Base-by-base conservation (phyloP, 2,329 filamentous ascomycete genomes). In the Plenodomus tracheiphilus region DNA sequence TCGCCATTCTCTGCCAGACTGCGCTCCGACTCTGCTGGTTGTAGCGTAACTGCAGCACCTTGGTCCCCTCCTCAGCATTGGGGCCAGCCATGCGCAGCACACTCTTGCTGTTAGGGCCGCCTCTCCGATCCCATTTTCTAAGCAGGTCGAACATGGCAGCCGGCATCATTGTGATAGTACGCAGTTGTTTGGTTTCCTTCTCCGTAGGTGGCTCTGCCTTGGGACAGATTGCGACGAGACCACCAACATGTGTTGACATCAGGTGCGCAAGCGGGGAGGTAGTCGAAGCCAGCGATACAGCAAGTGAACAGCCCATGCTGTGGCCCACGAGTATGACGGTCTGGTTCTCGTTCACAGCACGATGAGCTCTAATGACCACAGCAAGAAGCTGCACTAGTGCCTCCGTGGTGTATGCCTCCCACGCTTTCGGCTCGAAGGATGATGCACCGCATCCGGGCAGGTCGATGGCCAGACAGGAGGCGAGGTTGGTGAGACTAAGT, bases 371-470 rank as follows among this genome's bases (percentile, higher is more conserved):
- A 50, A 97, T 91, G 25, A 91, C 83, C 1, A 78, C 80, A 47
- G 86, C 85, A 13, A 97, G 77, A 10, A 99, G 77, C 58, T 91
- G 87, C 3, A 83, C 84, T 19, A 97, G 77, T 1, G 88, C 85
- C 35, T 91, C 83, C 1, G 86, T 84, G 0, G 84, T 86, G 69
- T 97, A 99, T 7, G 93, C 91, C 37, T 84, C 80, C 85, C 89
- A 92, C 18, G 80, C 72, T 15, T 77, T 83, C 17, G 88, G 87
- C 15, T 81, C 77, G 71, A 93, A 96, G 8, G 81, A 76, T 2
- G 93, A 97, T 18, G 86, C 77, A 22, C 94, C 94, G 62, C 92
- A 96, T 34, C 94, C 94, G 1, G 94, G 93, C 3, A 97, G 79
- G 69, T 99, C 94, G 54, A 97, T 85, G 3, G 91, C 89, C 34